Conservation (phyloP, 2,329 filamentous ascomycete species). For the Penicillium sp. region DNA sequence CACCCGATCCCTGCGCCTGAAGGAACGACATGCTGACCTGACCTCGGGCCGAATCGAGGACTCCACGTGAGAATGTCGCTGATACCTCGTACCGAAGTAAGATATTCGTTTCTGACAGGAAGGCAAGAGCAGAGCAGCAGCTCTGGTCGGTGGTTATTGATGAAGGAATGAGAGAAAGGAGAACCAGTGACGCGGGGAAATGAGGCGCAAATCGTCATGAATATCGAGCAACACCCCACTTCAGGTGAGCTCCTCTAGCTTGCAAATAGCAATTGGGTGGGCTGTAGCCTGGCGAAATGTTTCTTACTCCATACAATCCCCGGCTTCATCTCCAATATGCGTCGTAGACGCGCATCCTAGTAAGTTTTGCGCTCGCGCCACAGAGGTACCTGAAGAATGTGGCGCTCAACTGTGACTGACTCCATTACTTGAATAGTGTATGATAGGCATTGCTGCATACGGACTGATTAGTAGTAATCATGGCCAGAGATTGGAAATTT, state of each 20-base stretch:
- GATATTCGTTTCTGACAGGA: background rate
- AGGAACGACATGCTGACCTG: slow-evolving; percentile 24
- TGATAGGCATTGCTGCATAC: no score
- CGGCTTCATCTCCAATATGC: no score
- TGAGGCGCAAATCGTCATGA: slow-evolving; percentile 8
- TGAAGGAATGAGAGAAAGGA: background rate
- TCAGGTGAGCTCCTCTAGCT: background rate
- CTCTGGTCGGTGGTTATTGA: background rate
- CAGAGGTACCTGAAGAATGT: no score
- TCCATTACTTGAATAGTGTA: no score
- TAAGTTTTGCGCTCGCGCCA: no score
- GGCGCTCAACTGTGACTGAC: no score
- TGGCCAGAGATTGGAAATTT: no score
- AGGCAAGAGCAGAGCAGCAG: background rate
- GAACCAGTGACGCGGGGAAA: slow-evolving; percentile 14
- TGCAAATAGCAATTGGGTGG: background rate
- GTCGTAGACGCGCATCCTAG: no score
- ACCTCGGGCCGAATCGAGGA: background rate
- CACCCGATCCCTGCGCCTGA: slow-evolving; percentile 30
- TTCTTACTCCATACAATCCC: no score
- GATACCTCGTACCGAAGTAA: background rate
- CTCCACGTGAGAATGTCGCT: background rate
- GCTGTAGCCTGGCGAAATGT: no score
- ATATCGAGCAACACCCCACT: slow-evolving; percentile 6
- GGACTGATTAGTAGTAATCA: no score